A percentile compares a stretch with the other conserved stretches of the same genome.
These are phyloP conservation scores for Ascochyta viciae-villosae DNA, from an alignment of 2,329 filamentous ascomycete genomes.

Conservation along the genomic window DNA sequence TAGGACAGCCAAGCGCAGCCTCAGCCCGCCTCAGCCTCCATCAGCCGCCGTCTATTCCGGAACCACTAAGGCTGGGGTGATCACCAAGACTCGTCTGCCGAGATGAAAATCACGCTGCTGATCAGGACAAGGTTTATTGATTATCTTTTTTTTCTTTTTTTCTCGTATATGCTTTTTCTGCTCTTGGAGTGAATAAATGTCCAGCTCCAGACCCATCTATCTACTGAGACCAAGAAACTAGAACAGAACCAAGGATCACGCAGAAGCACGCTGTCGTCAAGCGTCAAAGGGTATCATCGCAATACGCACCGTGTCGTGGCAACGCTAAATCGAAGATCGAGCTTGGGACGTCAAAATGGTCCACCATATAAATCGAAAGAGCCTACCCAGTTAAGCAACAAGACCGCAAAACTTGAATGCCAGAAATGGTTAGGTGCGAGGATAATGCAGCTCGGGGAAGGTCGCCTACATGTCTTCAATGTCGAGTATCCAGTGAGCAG, in stretches of 20 bases:
- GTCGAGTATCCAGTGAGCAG: neutral
- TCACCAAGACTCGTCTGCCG: neutral
- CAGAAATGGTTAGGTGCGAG: conserved; percentile 22
- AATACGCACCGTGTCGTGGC: conserved; percentile 24
- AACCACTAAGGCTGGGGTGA: neutral
- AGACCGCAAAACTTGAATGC: conserved; percentile 19
- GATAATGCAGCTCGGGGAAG: conserved; percentile 13
- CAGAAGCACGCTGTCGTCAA: conserved; percentile 12
- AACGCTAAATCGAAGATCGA: conserved; percentile 9
- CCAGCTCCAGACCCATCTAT: conserved; percentile 2
- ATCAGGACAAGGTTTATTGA: neutral
- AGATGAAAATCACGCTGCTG: neutral
- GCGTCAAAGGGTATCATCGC: conserved; percentile 38
- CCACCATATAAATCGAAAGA: conserved; percentile 13
- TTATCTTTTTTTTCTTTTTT: conserved; percentile 15
- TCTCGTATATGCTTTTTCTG: conserved; percentile 26
- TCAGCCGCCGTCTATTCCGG: conserved; percentile 11
- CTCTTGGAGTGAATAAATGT: conserved; percentile 5
- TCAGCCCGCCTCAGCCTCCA: conserved; percentile 40
- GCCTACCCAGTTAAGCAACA: conserved; percentile 27
- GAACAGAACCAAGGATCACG: conserved; percentile 14
- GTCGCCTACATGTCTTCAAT: conserved; percentile 14
- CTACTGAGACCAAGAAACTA: conserved; percentile 19
- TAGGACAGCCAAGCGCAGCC: conserved; percentile 26
- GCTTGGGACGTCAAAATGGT: conserved; percentile 8